phyloP scores from a whole-genome alignment of 164 flowering plant genomes.

The Vitis labrusca region DNA sequence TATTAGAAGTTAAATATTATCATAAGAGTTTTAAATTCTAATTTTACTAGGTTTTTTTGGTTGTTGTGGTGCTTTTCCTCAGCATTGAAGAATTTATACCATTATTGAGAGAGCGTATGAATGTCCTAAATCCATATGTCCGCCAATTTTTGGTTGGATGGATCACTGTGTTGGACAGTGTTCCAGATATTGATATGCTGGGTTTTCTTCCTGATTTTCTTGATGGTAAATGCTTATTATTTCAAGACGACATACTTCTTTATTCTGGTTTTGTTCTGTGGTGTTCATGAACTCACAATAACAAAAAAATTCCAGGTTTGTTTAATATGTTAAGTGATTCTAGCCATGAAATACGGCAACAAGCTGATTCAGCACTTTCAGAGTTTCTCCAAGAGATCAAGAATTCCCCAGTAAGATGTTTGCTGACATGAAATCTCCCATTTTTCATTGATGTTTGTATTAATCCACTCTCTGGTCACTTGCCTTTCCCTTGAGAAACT shows the following conservation, averaged over 20 bases:
- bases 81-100: constrained; percentile 99
- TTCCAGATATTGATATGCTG: constrained; percentile 98
- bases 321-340: constrained; percentile 97
- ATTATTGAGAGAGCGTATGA: constrained; percentile 93
- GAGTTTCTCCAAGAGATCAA: constrained; percentile 98
- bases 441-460: background rate
- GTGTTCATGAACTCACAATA: background rate
- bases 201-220: constrained; percentile 99
- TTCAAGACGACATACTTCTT: background rate
- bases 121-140: constrained; percentile 84
- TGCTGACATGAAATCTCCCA: background rate
- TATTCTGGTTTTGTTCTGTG: background rate
- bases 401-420: constrained; percentile 85
- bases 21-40: background rate
- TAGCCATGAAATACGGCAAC: constrained; percentile 96
- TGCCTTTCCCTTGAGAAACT: background rate
- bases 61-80: constrained; percentile 18
- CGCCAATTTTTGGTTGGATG: constrained; percentile 99
- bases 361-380: constrained; percentile 97
- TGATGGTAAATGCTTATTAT: constrained; percentile 66
- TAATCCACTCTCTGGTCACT: background rate
- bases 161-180: constrained; percentile 98
- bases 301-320: constrained; percentile 56
- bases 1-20: constrained; percentile 4
- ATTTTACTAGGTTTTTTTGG: background rate